Base-by-base conservation (phyloP, 108 stramenopile species). In the Cyclotella kingstonii region DNA sequence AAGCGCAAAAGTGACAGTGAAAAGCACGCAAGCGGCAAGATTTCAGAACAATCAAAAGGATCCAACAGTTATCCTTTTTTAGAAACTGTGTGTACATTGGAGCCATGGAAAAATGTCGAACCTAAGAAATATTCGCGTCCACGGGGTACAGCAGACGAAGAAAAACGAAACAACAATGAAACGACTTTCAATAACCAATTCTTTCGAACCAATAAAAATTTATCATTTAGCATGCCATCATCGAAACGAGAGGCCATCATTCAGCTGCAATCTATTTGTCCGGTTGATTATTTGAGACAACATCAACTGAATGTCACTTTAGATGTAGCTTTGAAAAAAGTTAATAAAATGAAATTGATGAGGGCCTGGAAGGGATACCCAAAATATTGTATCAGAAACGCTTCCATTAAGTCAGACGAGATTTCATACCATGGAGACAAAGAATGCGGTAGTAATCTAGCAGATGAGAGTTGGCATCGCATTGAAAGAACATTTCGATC, bases 201-300 rank as follows among this genome's bases (percentile, higher is more conserved):
- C 18, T 29, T 4, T 1, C 17, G 11, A 19, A 18, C 3, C 31
- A 3, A 19, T 0, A 58, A 51, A 29, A 48, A 47, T 0, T 39
- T 71, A 12, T 62, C 70, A 42, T 41, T 29, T 30, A 54, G 51
- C 33, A 63, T 71, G 54, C 70, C 70, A 30, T 39, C 61, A 23
- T 63, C 70, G 8, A 87, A 91, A 58, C 66, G 86, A 63, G 78
- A 82, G 46, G 50, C 81, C 34, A 36, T 91, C 31, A 63, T 76
- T 31, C 71, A 63, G 30, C 59, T 91, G 8, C 89, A 90, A 60
- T 52, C 64, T 6, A 33, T 75, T 15, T 86, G 85, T 56, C 70
- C 84, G 40, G 68, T 85, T 0, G 85, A 90, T 1, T 90, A 81
- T 68, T 55, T 87, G 31, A 63, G 89, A 21, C 42, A 60, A 25